Conservation (phyloP, 306 rosid species). For the Rosa multiflora region DNA sequence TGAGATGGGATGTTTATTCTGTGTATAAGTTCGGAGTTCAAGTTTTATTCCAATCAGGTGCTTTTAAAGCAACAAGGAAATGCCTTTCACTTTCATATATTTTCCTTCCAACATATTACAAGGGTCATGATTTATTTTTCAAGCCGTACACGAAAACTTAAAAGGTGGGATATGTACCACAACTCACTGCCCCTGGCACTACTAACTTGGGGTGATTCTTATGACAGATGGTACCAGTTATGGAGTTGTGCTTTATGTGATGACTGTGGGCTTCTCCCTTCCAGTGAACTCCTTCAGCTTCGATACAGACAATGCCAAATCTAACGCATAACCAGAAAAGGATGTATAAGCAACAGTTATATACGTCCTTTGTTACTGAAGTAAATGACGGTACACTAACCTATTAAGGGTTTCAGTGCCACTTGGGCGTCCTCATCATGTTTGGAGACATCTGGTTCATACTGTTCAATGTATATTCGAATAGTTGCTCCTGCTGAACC, state of each 20-base stretch:
- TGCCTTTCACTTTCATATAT: slow-evolving; percentile 3
- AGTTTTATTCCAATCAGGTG: neutral
- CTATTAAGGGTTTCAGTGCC: slow-evolving; percentile 86
- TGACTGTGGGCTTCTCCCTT: slow-evolving; percentile 92
- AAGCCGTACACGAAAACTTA: slow-evolving; percentile 26
- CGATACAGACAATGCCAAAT: slow-evolving; percentile 81
- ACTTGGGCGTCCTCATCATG: slow-evolving; percentile 85
- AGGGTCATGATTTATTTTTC: slow-evolving; percentile 9
- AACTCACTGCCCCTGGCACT: slow-evolving; percentile 27
- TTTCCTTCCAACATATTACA: slow-evolving; percentile 8
- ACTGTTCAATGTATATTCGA: slow-evolving; percentile 89
- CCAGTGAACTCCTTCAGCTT: slow-evolving; percentile 92
- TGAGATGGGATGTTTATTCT: neutral
- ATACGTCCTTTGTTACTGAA: slow-evolving; percentile 5
- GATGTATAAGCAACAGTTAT: neutral
- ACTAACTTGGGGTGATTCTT: slow-evolving; percentile 1
- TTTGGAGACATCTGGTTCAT: slow-evolving; percentile 71
- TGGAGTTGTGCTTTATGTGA: slow-evolving; percentile 56
- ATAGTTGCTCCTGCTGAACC: slow-evolving; percentile 98
- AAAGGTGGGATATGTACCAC: neutral
- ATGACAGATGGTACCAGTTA: slow-evolving; percentile 14
- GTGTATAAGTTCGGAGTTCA: neutral
- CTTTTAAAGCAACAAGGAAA: neutral
- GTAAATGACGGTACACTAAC: slow-evolving; percentile 37
- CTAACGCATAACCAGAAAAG: slow-evolving; percentile 39